Percentiles rank a stretch among this genome's conserved stretches.
These are phyloP conservation scores for Phialocephala subalpina DNA, from an alignment of 2,329 filamentous ascomycete genomes.

Conservation along the genomic window DNA sequence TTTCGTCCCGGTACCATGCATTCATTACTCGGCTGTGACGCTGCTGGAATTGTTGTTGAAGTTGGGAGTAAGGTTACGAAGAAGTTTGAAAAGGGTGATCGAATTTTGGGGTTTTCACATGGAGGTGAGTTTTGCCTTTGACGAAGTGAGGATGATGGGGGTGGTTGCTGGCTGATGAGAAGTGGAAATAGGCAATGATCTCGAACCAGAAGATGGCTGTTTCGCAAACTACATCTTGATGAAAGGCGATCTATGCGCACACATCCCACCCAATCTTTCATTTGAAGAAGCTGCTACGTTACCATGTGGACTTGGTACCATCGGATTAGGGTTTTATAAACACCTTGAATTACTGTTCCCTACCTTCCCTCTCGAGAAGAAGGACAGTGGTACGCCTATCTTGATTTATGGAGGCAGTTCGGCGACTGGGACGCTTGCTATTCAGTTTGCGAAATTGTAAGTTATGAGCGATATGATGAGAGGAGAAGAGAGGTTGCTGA, in stretches of 20 bases:
- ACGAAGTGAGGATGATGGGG: too few relatives aligned
- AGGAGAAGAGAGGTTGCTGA: neutral
- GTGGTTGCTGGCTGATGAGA: neutral
- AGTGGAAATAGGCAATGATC: constrained; percentile 22
- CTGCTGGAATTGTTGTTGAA: constrained; percentile 33
- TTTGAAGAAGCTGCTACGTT: constrained; percentile 53
- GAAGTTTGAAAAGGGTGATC: constrained; percentile 33
- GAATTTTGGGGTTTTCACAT: constrained; percentile 32
- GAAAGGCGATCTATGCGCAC: constrained; percentile 50
- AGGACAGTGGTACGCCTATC: constrained; percentile 37
- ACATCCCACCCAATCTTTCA: constrained; percentile 52
- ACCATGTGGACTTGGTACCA: constrained; percentile 26
- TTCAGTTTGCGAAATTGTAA: constrained; percentile 42
- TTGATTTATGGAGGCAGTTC: constrained; percentile 44
- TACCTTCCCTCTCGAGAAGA: constrained; percentile 18
- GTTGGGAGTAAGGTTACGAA: constrained; percentile 32
- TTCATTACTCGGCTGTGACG: constrained; percentile 32
- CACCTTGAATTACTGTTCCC: constrained; percentile 40
- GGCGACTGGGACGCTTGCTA: constrained; percentile 41
- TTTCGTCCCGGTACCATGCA: constrained; percentile 19
- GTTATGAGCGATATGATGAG: constrained; percentile 44
- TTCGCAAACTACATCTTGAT: constrained; percentile 37
- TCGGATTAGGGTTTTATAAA: constrained; percentile 30
- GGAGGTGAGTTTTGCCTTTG: too few relatives aligned
- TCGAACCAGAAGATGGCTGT: constrained; percentile 34